phyloP scores from a whole-genome alignment of 2,329 filamentous ascomycete genomes.

The Bipolaris oryzae region DNA sequence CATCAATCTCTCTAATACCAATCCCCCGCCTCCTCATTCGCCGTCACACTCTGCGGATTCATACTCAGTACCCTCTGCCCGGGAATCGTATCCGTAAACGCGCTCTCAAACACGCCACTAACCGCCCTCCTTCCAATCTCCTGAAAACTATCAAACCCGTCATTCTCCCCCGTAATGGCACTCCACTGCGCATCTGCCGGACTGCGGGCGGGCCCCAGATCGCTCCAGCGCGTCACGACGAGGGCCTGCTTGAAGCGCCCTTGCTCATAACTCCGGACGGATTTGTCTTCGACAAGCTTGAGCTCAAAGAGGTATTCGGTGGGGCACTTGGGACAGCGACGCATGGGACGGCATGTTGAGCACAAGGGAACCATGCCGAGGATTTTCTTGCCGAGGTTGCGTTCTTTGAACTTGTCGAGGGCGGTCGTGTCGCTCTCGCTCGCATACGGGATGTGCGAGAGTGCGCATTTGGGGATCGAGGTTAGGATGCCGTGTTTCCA shows the following conservation, averaged over 20 bases:
- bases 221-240: slow-evolving; percentile 66
- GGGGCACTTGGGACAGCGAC: slow-evolving; percentile 66
- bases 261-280: slow-evolving; percentile 44
- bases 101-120: slow-evolving; percentile 64
- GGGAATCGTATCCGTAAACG: slow-evolving; percentile 61
- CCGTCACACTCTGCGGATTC: slow-evolving; percentile 62
- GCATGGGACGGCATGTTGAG: slow-evolving; percentile 62
- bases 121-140: slow-evolving; percentile 61
- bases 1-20: slow-evolving; percentile 58
- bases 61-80: slow-evolving; percentile 63
- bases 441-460: slow-evolving; percentile 61
- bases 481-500: slow-evolving; percentile 67
- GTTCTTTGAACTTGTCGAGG: slow-evolving; percentile 48
- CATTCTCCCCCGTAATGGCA: slow-evolving; percentile 52
- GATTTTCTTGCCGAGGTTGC: slow-evolving; percentile 36
- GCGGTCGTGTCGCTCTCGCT: slow-evolving; percentile 46
- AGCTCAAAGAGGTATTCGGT: slow-evolving; percentile 68
- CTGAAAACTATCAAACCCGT: slow-evolving; percentile 60
- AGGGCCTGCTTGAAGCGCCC: slow-evolving; percentile 64
- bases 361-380: slow-evolving; percentile 60
- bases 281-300: slow-evolving; percentile 63
- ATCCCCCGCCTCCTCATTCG: slow-evolving; percentile 61
- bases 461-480: slow-evolving; percentile 65
- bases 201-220: slow-evolving; percentile 60
- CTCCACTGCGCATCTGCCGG: slow-evolving; percentile 59